Evolutionary conservation across 768 basidiomycete genomes (phyloP), one percentile per base, ranked within the genome.

Genomic region (Leucocoprinus leucothites): DNA sequence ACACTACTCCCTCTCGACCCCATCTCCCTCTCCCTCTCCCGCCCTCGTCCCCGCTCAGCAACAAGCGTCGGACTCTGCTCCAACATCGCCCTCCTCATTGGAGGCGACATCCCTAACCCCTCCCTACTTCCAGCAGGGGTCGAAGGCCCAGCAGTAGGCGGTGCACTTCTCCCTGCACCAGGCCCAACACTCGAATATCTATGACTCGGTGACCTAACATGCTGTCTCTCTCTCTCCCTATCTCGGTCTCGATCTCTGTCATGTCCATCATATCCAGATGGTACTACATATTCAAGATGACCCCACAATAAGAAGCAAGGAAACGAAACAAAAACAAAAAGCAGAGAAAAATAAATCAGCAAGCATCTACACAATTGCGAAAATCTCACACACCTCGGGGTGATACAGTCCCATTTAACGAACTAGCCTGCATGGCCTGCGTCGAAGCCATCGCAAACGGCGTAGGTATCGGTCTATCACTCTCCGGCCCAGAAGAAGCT

Each of bases 391-490:
- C 49, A 46, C 63, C 64, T 38, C 70, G 66, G 3, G 75, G 74
- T 18, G 72, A 73, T 19, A 67, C 63, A 6, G 67, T 68, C 13
- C 64, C 65, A 45, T 64, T 66, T 24, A 62, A 21, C 16, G 63
- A 53, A 4, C 59, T 47, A 26, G 58, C 36, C 43, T 69, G 69
- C 65, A 71, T 71, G 25, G 68, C 67, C 50, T 79, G 75, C 26
- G 77, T 73, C 4, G 80, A 75, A 6, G 69, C 73, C 67, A 84
- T 76, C 7, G 75, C 78, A 60, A 84, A 85, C 2, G 82, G 78
- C 38, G 76, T 79, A 5, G 81, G 74, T 44, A 78, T 65, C 1
- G 79, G 79, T 53, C 83, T 72, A 51, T 85, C 83, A 35, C 75
- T 73, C 48, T 77, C 72, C 46, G 70, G 60, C 25, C 67, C 14